Percentiles rank a stretch among this genome's conserved stretches.
Conservation (phyloP, 2,329 filamentous ascomycete genomes). For the Fusarium lyarnte region DNA sequence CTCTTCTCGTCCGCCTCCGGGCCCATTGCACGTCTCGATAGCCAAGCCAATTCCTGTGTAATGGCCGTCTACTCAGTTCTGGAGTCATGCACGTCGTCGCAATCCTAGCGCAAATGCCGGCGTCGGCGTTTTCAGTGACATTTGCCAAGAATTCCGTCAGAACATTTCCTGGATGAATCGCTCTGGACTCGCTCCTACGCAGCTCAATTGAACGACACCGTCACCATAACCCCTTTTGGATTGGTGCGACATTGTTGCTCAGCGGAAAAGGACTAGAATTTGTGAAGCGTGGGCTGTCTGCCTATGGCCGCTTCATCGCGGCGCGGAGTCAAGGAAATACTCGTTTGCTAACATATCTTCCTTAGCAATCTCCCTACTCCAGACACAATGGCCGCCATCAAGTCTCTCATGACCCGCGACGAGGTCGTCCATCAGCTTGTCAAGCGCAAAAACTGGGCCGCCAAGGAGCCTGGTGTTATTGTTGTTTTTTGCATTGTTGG, state of each 20-base stretch:
- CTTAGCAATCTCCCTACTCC: constrained; percentile 43
- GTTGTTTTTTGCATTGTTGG: constrained; percentile 57
- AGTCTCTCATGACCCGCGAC: constrained; percentile 51
- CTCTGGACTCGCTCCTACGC: neutral
- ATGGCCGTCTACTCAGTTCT: constrained; percentile 10
- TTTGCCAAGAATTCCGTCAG: constrained; percentile 15
- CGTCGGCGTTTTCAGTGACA: constrained; percentile 16
- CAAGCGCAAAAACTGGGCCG: constrained; percentile 55
- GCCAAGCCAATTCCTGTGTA: constrained; percentile 18
- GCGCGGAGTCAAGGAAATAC: neutral
- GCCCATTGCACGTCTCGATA: constrained; percentile 7
- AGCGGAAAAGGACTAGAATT: constrained; percentile 15
- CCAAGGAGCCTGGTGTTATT: constrained; percentile 52
- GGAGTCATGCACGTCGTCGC: constrained; percentile 17
- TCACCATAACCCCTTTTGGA: constrained; percentile 1
- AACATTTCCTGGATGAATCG: neutral
- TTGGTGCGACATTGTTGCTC: constrained; percentile 12
- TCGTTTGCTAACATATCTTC: constrained; percentile 7
- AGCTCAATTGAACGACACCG: constrained; percentile 20
- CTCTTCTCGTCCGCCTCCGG: constrained; percentile 5
- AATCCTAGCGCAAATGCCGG: constrained; percentile 22
- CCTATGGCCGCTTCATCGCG: neutral
- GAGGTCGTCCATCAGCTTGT: constrained; percentile 50
- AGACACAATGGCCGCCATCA: constrained; percentile 55
- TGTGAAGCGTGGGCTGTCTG: neutral